Percentiles rank a stretch among this genome's conserved stretches.
Evolutionary conservation across 306 rosid species (phyloP).

Genomic region (Parietaria judaica): DNA sequence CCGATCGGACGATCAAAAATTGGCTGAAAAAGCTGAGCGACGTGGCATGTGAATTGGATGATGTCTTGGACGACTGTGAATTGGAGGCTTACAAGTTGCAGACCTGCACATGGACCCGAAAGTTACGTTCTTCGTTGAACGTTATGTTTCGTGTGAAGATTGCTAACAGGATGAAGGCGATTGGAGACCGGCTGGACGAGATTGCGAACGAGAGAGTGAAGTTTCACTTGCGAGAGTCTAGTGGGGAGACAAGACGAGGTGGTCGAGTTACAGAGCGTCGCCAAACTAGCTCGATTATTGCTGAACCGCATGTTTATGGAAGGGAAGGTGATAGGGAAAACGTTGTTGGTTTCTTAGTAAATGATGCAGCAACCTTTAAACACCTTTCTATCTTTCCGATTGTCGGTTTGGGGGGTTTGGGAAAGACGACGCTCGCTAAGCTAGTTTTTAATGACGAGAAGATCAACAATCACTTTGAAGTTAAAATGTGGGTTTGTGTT

Average conservation of each 20-base stretch:
- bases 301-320: conserved; percentile 13
- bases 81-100: conserved; percentile 1
- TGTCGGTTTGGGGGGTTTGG: conserved; percentile 38
- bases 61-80: conserved; percentile 14
- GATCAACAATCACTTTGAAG: not conserved
- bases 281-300: conserved; percentile 2
- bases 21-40: conserved; percentile 10
- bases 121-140: conserved; percentile 1
- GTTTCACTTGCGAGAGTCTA: conserved; percentile 14
- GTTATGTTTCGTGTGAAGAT: not conserved
- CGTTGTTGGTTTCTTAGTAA: not conserved
- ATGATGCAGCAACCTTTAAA: not conserved
- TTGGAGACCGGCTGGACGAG: conserved; percentile 7
- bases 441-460: conserved; percentile 14
- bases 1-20: conserved; percentile 5
- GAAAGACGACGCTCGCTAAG: conserved; percentile 40
- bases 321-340: conserved; percentile 16
- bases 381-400: conserved; percentile 23
- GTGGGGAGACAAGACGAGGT: not conserved
- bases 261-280: not conserved
- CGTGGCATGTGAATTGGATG: conserved; percentile 14
- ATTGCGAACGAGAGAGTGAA: conserved; percentile 13
- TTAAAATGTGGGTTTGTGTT: conserved; percentile 34
- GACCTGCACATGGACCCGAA: not conserved
- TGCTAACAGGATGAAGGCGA: conserved; percentile 10